Conservation (phyloP, 225 moss, liverwort and hornwort genomes). For the Rhytidiadelphus loreus region DNA sequence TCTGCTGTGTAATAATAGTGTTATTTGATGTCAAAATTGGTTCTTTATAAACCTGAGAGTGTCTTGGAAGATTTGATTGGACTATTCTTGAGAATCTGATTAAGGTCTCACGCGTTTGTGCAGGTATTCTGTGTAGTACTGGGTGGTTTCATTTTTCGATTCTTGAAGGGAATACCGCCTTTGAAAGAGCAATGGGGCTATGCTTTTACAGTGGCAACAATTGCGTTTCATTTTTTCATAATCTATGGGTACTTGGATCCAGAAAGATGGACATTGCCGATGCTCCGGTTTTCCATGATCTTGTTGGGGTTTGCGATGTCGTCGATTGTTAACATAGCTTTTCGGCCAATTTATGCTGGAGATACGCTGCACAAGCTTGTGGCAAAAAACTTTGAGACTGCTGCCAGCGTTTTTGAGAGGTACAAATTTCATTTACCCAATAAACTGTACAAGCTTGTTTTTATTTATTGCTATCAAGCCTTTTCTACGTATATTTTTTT, state of each 20-base stretch:
- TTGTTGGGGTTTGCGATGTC: slow-evolving; percentile 62
- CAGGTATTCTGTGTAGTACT: slow-evolving; percentile 42
- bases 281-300: slow-evolving; percentile 81
- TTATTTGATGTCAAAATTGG: background rate
- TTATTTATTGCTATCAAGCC: background rate
- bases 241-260: slow-evolving; percentile 56
- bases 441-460: background rate
- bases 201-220: slow-evolving; percentile 52
- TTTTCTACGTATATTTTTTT: background rate
- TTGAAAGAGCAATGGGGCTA: slow-evolving; percentile 65
- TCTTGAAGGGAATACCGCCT: slow-evolving; percentile 46
- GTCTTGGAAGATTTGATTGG: background rate
- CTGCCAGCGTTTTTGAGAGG: slow-evolving; percentile 63
- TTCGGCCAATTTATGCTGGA: slow-evolving; percentile 78
- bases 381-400: slow-evolving; percentile 87
- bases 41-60: background rate
- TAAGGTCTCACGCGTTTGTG: background rate
- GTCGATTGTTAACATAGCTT: slow-evolving; percentile 53
- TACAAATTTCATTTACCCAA: background rate
- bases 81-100: background rate
- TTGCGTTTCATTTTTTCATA: slow-evolving; percentile 56
- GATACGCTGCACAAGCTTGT: slow-evolving; percentile 82
- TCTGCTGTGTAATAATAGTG: background rate
- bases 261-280: slow-evolving; percentile 67
- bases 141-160: slow-evolving; percentile 36